These are phyloP conservation scores for Ambrosiella xylebori DNA, from an alignment of 2,329 filamentous ascomycete genomes.

Conservation along the genomic window DNA sequence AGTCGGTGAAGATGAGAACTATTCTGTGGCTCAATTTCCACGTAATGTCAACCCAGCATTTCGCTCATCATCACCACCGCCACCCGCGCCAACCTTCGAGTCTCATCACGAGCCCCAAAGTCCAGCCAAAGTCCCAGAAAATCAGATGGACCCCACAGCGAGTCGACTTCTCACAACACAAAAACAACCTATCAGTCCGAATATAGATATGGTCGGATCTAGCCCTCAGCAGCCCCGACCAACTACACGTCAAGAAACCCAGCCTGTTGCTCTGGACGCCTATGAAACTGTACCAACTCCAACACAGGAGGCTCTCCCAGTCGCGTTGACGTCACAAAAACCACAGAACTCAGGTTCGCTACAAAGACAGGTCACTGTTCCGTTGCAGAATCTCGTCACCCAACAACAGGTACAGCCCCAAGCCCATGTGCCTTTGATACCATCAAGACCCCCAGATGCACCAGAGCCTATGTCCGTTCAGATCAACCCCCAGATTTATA, in stretches of 20 bases:
- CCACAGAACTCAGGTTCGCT: background rate
- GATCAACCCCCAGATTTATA: background rate
- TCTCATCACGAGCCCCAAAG: slow-evolving; percentile 77
- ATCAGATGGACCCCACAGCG: background rate
- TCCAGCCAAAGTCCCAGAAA: slow-evolving; percentile 31
- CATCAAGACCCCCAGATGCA: background rate
- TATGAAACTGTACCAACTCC: background rate
- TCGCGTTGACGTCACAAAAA: background rate
- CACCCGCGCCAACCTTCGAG: slow-evolving; percentile 57
- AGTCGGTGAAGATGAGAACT: slow-evolving; percentile 68
- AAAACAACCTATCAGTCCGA: background rate
- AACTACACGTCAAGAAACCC: no score
- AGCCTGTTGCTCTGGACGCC: no score
- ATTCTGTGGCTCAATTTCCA: slow-evolving; percentile 90
- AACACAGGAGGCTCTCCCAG: background rate
- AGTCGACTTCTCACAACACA: background rate
- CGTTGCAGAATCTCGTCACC: background rate
- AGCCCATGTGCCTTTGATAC: background rate
- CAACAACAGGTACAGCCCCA: slow-evolving; percentile 8
- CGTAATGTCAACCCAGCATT: slow-evolving; percentile 91
- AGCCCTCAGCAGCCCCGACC: no score
- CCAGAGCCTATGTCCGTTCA: background rate
- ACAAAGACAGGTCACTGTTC: background rate
- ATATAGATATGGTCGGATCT: no score
- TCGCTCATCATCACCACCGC: slow-evolving; percentile 87